Evolutionary conservation across 495 filamentous ascomycete species (phyloP).

Genomic region (Xylaria flabelliformis): DNA sequence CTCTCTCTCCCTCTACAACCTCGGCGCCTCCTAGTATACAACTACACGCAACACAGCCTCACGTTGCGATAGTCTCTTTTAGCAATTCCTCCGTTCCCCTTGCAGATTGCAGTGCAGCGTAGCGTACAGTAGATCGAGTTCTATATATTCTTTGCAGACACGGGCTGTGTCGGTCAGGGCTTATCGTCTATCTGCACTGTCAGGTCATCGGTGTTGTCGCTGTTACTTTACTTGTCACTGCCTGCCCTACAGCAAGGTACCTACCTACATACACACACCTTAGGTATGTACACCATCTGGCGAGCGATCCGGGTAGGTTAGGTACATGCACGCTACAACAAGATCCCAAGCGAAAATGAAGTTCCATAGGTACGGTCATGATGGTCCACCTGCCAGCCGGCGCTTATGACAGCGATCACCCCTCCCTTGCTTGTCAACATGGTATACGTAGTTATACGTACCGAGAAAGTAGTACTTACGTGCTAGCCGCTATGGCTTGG

Average conservation of each 20-base stretch:
- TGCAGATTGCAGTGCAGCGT: slow-evolving; percentile 13
- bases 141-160: background rate
- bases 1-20: background rate
- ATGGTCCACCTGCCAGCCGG: slow-evolving; percentile 15
- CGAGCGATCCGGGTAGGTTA: background rate
- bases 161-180: slow-evolving; percentile 5
- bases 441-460: background rate
- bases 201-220: background rate
- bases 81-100: slow-evolving; percentile 27
- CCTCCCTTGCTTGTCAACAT: background rate
- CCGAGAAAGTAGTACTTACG: background rate
- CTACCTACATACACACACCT: background rate
- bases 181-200: slow-evolving; percentile 12
- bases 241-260: background rate
- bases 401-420: slow-evolving; percentile 19
- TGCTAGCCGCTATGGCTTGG: slow-evolving; percentile 16
- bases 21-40: slow-evolving; percentile 16
- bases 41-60: slow-evolving; percentile 23
- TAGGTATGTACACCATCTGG: no score
- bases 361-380: background rate
- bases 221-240: background rate
- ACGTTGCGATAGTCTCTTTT: slow-evolving; percentile 13
- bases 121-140: background rate
- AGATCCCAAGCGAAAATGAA: background rate
- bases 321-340: background rate